Evolutionary conservation across 2,329 filamentous ascomycete species (phyloP).

Genomic region (Phaeomoniella chlamydospora): DNA sequence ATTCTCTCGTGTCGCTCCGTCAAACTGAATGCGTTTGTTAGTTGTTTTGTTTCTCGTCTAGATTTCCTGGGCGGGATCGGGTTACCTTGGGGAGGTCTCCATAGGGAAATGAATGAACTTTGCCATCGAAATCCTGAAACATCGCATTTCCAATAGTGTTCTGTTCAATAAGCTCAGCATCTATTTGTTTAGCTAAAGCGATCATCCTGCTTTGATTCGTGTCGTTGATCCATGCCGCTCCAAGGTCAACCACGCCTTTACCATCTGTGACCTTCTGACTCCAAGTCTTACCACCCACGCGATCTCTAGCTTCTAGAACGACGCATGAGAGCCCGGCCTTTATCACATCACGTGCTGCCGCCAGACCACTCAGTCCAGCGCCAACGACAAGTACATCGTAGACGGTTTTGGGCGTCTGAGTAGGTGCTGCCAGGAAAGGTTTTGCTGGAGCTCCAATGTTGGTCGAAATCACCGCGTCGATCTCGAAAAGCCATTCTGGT

Average conservation of each 20-base stretch:
- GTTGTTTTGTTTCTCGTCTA: too few relatives aligned
- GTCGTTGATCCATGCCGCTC: conserved; percentile 23
- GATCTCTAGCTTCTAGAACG: conserved; percentile 34
- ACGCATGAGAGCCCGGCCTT: conserved; percentile 22
- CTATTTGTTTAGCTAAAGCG: conserved; percentile 13
- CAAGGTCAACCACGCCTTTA: conserved; percentile 20
- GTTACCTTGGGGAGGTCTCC: conserved; percentile 19
- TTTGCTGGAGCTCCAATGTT: too few relatives aligned
- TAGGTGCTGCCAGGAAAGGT: too few relatives aligned
- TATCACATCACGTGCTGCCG: conserved; percentile 20
- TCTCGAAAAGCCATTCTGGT: too few relatives aligned
- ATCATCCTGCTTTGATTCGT: conserved; percentile 21
- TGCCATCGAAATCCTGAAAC: conserved; percentile 14
- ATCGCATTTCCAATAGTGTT: conserved; percentile 15
- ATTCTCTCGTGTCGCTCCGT: too few relatives aligned
- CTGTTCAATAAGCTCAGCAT: conserved; percentile 16
- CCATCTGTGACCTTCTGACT: conserved; percentile 16
- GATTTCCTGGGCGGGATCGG: too few relatives aligned
- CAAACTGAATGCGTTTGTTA: too few relatives aligned
- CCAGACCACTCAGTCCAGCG: conserved; percentile 26
- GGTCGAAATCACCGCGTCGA: too few relatives aligned
- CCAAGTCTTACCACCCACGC: conserved; percentile 39
- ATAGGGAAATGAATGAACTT: conserved; percentile 16
- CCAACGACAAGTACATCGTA: conserved; percentile 24
- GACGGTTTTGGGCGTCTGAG: too few relatives aligned